These are phyloP conservation scores for Yarrowia keelungensis DNA, from an alignment of 805 yeast species.

Conservation along the genomic window DNA sequence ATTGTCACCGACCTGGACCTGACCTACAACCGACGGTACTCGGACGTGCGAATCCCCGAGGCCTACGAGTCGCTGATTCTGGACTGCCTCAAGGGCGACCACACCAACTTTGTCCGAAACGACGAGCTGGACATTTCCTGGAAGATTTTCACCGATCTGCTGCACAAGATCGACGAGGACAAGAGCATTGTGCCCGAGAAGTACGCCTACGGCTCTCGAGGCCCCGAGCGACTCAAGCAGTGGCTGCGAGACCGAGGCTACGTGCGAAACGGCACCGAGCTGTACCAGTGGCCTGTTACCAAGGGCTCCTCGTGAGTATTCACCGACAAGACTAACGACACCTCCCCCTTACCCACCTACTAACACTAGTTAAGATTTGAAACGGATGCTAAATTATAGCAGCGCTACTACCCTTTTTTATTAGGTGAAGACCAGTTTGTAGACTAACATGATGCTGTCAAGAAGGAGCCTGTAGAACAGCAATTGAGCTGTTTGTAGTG, in stretches of 20 bases:
- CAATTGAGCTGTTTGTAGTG: too few relatives aligned
- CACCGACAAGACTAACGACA: background rate
- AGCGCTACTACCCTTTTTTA: conserved; percentile 22
- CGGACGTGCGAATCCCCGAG: conserved; percentile 94
- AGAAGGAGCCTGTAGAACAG: background rate
- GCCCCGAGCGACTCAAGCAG: conserved; percentile 70
- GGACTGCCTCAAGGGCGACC: conserved; percentile 90
- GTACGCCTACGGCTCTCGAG: conserved; percentile 91
- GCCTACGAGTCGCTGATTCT: conserved; percentile 96
- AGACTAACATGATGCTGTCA: conserved; percentile 31
- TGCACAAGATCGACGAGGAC: conserved; percentile 69
- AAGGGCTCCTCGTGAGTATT: conserved; percentile 44
- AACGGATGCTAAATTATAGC: conserved; percentile 38
- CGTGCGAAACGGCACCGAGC: conserved; percentile 63
- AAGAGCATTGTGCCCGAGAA: conserved; percentile 68
- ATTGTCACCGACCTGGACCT: conserved; percentile 89
- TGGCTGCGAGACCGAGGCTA: conserved; percentile 77
- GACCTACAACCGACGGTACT: conserved; percentile 80
- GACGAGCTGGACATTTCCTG: conserved; percentile 95
- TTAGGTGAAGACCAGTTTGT: conserved; percentile 26
- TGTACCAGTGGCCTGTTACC: conserved; percentile 85
- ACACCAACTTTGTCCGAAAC: conserved; percentile 96
- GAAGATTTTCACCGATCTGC: conserved; percentile 90
- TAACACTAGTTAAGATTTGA: conserved; percentile 37
- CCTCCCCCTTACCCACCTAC: background rate